phyloP scores from a whole-genome alignment of 202 grass and related monocot genomes.

The Sporobolus alterniflorus region DNA sequence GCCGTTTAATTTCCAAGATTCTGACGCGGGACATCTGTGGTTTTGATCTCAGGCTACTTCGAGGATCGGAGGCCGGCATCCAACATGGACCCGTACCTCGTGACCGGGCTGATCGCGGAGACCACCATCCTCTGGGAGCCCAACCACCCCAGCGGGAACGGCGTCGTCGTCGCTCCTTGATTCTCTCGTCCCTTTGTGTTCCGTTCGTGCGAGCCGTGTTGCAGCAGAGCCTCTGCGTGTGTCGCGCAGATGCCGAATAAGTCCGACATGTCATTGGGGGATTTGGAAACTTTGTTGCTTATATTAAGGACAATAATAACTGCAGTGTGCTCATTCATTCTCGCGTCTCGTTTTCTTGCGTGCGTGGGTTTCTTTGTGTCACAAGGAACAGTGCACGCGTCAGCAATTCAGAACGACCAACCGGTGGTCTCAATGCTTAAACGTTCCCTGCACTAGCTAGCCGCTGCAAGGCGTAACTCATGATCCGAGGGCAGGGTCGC shows the following conservation, averaged over 20 bases:
- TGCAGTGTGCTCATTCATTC: background rate
- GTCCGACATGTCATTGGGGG: background rate
- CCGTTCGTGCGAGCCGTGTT: background rate
- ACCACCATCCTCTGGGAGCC: conserved; percentile 63
- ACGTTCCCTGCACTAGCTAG: too few species aligned
- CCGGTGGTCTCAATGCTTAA: background rate
- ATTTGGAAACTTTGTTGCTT: background rate
- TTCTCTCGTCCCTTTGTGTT: background rate
- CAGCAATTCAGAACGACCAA: too few species aligned
- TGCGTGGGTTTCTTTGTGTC: too few species aligned
- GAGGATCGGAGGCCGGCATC: conserved; percentile 84
- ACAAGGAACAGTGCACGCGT: too few species aligned
- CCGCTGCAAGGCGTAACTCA: too few species aligned
- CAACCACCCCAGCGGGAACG: conserved; percentile 33
- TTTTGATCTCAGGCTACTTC: conserved; percentile 61
- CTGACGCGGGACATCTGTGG: background rate
- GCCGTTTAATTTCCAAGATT: background rate
- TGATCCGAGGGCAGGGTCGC: too few species aligned
- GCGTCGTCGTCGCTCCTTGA: conserved; percentile 14
- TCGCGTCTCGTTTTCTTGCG: background rate
- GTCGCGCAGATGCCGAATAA: background rate
- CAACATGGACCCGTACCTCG: conserved; percentile 89
- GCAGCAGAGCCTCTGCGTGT: background rate
- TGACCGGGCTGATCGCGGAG: conserved; percentile 74
- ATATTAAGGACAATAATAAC: background rate